These are phyloP conservation scores for Setaria viridis DNA, from an alignment of 202 grass and related monocot genomes.

Conservation along the genomic window DNA sequence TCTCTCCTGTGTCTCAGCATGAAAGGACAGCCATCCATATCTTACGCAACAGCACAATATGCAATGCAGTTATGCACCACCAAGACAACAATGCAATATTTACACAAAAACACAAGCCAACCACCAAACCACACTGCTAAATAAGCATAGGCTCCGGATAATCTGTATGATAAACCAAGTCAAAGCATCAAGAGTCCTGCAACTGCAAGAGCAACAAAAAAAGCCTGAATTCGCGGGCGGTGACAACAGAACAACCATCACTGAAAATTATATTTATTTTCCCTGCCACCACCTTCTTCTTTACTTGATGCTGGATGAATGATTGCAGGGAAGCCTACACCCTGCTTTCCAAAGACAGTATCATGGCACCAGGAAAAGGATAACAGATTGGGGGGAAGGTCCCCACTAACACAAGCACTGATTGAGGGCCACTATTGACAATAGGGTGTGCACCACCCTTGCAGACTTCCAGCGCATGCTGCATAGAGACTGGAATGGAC, in stretches of 20 bases:
- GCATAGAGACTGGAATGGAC: slow-evolving; percentile 36
- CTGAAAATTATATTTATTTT: not conserved
- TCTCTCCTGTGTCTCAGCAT: slow-evolving; percentile 23
- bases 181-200: not conserved
- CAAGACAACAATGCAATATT: not conserved
- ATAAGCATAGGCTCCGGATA: not conserved
- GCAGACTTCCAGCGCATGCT: slow-evolving; percentile 11
- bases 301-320: slow-evolving; percentile 44
- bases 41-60: slow-evolving; percentile 26
- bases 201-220: slow-evolving; percentile 26
- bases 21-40: slow-evolving; percentile 35
- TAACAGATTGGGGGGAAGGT: slow-evolving; percentile 21
- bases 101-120: slow-evolving; percentile 13
- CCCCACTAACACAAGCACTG: slow-evolving; percentile 55
- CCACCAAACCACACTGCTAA: slow-evolving; percentile 2
- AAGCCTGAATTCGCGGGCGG: slow-evolving; percentile 41
- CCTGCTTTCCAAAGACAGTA: slow-evolving; percentile 50
- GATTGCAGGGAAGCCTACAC: slow-evolving; percentile 53
- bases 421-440: slow-evolving; percentile 40
- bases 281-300: not conserved
- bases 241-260: slow-evolving; percentile 5
- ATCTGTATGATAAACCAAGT: not conserved
- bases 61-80: slow-evolving; percentile 3
- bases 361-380: slow-evolving; percentile 52
- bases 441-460: slow-evolving; percentile 32